phyloP scores from a whole-genome alignment of 1,284 basidiomycete species.

The Moesziomyces antarcticus region DNA sequence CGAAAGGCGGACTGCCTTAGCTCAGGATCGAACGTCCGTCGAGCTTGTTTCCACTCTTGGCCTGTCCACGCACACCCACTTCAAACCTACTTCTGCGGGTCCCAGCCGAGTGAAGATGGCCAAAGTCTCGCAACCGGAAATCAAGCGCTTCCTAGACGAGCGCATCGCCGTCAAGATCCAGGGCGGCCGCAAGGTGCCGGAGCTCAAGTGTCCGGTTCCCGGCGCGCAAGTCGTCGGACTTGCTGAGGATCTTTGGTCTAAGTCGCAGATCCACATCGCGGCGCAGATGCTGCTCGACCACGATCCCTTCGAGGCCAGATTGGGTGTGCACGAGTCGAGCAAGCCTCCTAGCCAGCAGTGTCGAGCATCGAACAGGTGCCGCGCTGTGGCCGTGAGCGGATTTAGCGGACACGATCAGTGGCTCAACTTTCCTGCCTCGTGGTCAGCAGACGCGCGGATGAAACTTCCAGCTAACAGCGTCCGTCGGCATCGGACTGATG shows the following conservation, averaged over 20 bases:
- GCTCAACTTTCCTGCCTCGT: too few species aligned
- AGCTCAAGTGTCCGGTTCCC: conserved; percentile 94
- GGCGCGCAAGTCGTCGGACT: conserved; percentile 90
- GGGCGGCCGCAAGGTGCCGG: conserved; percentile 91
- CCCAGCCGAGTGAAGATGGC: conserved; percentile 42
- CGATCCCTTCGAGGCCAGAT: conserved; percentile 95
- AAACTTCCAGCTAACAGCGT: too few species aligned
- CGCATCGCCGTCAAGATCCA: conserved; percentile 93
- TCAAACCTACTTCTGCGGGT: neutral
- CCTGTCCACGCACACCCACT: neutral
- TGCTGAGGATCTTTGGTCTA: conserved; percentile 94
- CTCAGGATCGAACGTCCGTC: neutral
- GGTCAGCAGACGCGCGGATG: too few species aligned
- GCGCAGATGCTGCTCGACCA: conserved; percentile 93
- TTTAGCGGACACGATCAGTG: too few species aligned
- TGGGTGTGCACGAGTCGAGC: too few species aligned
- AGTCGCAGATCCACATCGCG: conserved; percentile 95
- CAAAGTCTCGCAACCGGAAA: conserved; percentile 65
- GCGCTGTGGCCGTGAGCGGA: too few species aligned
- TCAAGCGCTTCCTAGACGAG: conserved; percentile 91
- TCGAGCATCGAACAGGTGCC: too few species aligned
- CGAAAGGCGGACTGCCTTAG: neutral
- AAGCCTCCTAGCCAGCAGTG: too few species aligned
- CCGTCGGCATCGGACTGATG: too few species aligned
- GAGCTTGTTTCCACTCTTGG: neutral